Base-by-base conservation (phyloP, 176 grass and related monocot species). In the Avena sativa region DNA sequence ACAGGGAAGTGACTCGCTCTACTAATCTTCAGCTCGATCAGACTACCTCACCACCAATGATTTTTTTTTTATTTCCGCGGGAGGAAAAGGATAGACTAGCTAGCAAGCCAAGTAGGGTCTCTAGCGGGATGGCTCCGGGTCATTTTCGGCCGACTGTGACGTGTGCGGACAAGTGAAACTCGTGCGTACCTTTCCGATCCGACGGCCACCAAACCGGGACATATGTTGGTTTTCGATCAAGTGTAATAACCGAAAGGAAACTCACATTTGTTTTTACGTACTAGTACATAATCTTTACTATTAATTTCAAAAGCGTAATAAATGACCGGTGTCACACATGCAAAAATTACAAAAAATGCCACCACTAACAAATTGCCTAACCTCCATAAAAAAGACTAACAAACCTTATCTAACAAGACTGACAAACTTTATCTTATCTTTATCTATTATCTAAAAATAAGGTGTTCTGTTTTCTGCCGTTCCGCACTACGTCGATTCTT, bases 101-200 rank as follows among this genome's bases (percentile, higher is more conserved):
- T 15, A 15, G 52, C 71, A 6, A 49, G 21, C 21, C 0, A 10
- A 43, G 40, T 43, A 43, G 40, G 63, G 23, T 5, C 26, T 67
- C 64, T 34, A 67, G 63, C 64, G 72, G 23, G 13, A 36, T 56
- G 74, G 50, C 50, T 57, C 50, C 74, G 0, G 1, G 74, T 77
- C 74, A 7, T 77, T 77, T 56, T 67, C 46, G 47, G 26, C 25
- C 15, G 61, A 81, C 3, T 5, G 64, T 49, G 84, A 79, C 76
- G 7, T 59, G 84, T 86, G 52, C 85, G 76, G 85, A 79, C 64
- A 15, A 78, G 40, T 62, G 17, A 36, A 36, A 21, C 58, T 25
- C 79, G 61, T 51, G 44, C 44, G 61, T 67, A 2, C 25, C 16
- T 67, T 34, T 66, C 16, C 25, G 23, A 67, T 81, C 79, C 79